Evolutionary conservation across 768 basidiomycete genomes (phyloP).

Genomic region (Trametes elegans): DNA sequence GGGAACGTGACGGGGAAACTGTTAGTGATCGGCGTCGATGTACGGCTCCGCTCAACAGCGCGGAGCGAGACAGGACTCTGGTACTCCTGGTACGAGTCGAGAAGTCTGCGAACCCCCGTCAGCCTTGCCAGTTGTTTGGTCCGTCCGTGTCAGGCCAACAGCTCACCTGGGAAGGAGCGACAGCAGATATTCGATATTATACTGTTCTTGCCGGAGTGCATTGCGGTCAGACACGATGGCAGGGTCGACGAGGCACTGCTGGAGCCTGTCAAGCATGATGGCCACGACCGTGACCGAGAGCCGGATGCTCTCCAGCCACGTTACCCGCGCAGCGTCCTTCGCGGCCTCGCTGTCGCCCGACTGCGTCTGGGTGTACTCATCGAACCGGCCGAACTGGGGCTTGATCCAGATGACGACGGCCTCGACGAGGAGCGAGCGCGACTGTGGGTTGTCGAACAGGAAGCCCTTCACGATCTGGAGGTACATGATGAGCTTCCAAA

Average conservation of each 20-base stretch:
- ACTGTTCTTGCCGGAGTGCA: slow-evolving; percentile 76
- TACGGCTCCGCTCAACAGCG: slow-evolving; percentile 66
- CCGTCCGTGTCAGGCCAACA: background rate
- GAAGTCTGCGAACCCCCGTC: slow-evolving; percentile 55
- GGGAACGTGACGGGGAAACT: slow-evolving; percentile 82
- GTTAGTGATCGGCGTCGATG: slow-evolving; percentile 54
- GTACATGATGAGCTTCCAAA: slow-evolving; percentile 94
- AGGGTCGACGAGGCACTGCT: slow-evolving; percentile 73
- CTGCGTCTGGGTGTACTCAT: slow-evolving; percentile 68
- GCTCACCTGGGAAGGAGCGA: slow-evolving; percentile 78
- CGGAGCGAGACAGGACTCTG: slow-evolving; percentile 63
- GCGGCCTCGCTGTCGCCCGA: slow-evolving; percentile 63
- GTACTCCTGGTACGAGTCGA: slow-evolving; percentile 87
- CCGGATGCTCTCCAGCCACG: slow-evolving; percentile 89
- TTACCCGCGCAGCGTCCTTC: slow-evolving; percentile 73
- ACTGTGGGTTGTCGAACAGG: slow-evolving; percentile 79
- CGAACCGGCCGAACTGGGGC: slow-evolving; percentile 89
- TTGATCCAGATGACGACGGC: slow-evolving; percentile 92
- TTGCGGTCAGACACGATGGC: slow-evolving; percentile 57
- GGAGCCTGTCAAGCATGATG: slow-evolving; percentile 87
- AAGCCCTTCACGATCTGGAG: slow-evolving; percentile 88
- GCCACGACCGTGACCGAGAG: slow-evolving; percentile 87
- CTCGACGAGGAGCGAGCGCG: slow-evolving; percentile 79
- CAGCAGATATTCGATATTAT: slow-evolving; percentile 85
- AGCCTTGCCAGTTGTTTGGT: no score